Evolutionary conservation across 371 early-diverging fungal genomes (phyloP).

Genomic region (Batkoa obscura): DNA sequence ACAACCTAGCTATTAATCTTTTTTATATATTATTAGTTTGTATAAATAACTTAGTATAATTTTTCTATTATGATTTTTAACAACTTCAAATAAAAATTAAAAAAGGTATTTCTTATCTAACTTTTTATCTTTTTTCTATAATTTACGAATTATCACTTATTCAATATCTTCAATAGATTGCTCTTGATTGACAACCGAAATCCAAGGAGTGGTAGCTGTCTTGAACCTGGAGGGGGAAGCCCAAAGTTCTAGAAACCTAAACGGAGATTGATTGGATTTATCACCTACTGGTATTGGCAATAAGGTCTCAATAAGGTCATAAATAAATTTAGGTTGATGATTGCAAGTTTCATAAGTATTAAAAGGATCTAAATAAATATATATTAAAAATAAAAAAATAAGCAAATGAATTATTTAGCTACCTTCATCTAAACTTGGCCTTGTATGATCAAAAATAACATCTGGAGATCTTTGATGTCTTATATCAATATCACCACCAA

Average conservation of each 20-base stretch:
- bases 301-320: slow-evolving; percentile 72
- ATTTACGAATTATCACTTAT: too few species aligned
- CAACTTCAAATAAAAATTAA: too few species aligned
- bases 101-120: too few species aligned
- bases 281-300: slow-evolving; percentile 23
- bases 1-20: too few species aligned
- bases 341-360: background rate
- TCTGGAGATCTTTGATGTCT: slow-evolving; percentile 85
- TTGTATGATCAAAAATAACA: slow-evolving; percentile 78
- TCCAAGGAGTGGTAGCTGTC: background rate
- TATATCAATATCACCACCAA: slow-evolving; percentile 66
- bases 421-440: slow-evolving; percentile 21
- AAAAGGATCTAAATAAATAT: background rate
- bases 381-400: background rate
- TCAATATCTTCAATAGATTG: too few species aligned
- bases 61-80: too few species aligned
- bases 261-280: background rate
- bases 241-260: slow-evolving; percentile 2
- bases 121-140: too few species aligned
- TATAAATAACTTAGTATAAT: too few species aligned
- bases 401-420: background rate
- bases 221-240: background rate
- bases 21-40: too few species aligned
- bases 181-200: background rate
- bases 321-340: slow-evolving; percentile 58